These are phyloP conservation scores for Saccharomycopsis selenospora DNA, from an alignment of 805 yeast genomes.

Conservation along the genomic window DNA sequence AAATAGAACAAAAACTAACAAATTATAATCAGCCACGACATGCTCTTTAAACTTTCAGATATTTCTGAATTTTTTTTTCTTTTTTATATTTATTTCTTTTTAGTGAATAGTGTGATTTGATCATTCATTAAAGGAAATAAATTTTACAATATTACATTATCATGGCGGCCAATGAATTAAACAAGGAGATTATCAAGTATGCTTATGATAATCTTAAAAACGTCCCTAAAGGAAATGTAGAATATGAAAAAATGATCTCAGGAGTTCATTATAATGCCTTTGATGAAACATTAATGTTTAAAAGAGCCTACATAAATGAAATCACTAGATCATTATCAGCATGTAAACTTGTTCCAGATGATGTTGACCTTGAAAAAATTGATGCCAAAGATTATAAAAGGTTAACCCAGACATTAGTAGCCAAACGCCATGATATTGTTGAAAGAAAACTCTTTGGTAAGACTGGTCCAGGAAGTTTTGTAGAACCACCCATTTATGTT, in stretches of 20 bases:
- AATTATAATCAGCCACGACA: too few species aligned
- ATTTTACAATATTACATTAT: too few species aligned
- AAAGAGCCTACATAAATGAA: slow-evolving; percentile 27
- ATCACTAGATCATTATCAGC: slow-evolving; percentile 26
- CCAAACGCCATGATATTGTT: slow-evolving; percentile 21
- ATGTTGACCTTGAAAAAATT: slow-evolving; percentile 25
- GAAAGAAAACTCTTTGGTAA: slow-evolving; percentile 40
- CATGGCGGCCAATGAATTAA: slow-evolving; percentile 16
- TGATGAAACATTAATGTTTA: slow-evolving; percentile 26
- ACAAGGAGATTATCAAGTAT: slow-evolving; percentile 31
- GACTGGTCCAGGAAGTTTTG: slow-evolving; percentile 32
- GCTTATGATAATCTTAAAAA: slow-evolving; percentile 31
- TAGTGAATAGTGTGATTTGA: too few species aligned
- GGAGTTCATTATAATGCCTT: slow-evolving; percentile 38
- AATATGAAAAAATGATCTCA: slow-evolving; percentile 51
- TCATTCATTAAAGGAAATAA: too few species aligned
- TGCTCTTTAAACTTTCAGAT: too few species aligned
- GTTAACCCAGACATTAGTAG: not conserved
- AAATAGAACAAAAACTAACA: too few species aligned
- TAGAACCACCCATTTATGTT: slow-evolving; percentile 55
- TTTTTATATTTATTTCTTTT: too few species aligned
- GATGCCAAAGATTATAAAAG: slow-evolving; percentile 1
- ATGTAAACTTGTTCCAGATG: slow-evolving; percentile 25
- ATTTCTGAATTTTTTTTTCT: too few species aligned
- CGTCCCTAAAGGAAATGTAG: slow-evolving; percentile 30